Conservation (phyloP, 2,329 filamentous ascomycete genomes). For the Pseudofabraea citricarpa region DNA sequence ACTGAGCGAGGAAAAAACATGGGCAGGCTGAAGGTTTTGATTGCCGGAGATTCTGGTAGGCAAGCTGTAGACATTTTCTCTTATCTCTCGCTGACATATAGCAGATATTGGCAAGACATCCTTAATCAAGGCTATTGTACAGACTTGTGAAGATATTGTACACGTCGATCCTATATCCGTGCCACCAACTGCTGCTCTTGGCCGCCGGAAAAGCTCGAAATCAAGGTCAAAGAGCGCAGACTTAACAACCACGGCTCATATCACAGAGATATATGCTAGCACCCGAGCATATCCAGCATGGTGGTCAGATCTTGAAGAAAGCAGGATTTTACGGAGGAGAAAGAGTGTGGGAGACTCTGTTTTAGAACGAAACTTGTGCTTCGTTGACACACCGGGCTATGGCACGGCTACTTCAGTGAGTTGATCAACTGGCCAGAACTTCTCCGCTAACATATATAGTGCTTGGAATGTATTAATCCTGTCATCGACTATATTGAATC, state of each 20-base stretch:
- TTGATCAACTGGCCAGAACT: constrained; percentile 14
- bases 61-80: constrained; percentile 1
- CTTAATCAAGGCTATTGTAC: constrained; percentile 81
- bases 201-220: constrained; percentile 22
- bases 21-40: constrained; percentile 82
- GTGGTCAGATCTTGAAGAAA: constrained; percentile 78
- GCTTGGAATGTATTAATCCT: constrained; percentile 51
- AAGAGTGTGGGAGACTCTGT: constrained; percentile 73
- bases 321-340: constrained; percentile 52
- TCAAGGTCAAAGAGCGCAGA: constrained; percentile 20
- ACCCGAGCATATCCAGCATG: constrained; percentile 82
- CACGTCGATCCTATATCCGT: constrained; percentile 65
- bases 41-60: constrained; percentile 73
- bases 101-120: constrained; percentile 83
- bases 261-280: constrained; percentile 71
- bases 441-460: constrained; percentile 34
- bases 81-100: constrained; percentile 10
- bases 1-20: constrained; percentile 80
- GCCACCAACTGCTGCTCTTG: constrained; percentile 23
- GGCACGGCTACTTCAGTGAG: constrained; percentile 47
- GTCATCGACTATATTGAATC: constrained; percentile 70
- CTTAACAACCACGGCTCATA: constrained; percentile 31
- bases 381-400: constrained; percentile 78
- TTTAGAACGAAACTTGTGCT: constrained; percentile 87
- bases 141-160: constrained; percentile 85